Evolutionary conservation across 257 asterid genomes (phyloP).

Genomic region (Solanum tarijense): DNA sequence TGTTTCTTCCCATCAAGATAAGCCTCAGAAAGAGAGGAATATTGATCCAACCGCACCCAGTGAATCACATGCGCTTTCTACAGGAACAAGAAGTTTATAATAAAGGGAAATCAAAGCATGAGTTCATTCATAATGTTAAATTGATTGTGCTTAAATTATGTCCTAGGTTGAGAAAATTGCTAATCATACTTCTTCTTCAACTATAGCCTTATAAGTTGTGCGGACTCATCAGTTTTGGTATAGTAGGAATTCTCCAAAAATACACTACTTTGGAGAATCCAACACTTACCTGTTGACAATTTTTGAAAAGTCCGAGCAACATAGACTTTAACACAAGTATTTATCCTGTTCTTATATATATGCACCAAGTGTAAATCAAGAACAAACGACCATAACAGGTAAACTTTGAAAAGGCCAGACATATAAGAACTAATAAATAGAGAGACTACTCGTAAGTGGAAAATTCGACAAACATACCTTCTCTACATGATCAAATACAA

Average conservation of each 20-base stretch:
- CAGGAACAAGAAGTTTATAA: background rate
- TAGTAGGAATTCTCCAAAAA: too few species aligned
- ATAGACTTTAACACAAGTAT: too few species aligned
- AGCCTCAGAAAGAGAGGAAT: too few species aligned
- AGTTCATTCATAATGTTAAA: too few species aligned
- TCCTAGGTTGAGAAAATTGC: too few species aligned
- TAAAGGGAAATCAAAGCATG: background rate
- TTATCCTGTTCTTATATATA: too few species aligned
- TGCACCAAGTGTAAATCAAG: background rate
- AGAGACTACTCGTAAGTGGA: background rate
- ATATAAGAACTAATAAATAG: background rate
- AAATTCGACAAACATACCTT: constrained; percentile 36
- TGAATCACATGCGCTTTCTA: constrained; percentile 75
- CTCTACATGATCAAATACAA: constrained; percentile 83
- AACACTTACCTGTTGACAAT: background rate
- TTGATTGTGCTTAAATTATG: too few species aligned
- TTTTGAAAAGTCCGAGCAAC: too few species aligned
- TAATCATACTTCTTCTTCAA: too few species aligned
- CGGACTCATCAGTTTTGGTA: too few species aligned
- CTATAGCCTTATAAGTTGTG: too few species aligned
- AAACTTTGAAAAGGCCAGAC: background rate
- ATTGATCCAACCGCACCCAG: constrained; percentile 11
- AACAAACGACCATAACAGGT: background rate
- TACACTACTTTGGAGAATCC: background rate
- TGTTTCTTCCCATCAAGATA: too few species aligned